Conservation (phyloP, 495 filamentous ascomycete species). For the Melanomma pulvis-pyrius region DNA sequence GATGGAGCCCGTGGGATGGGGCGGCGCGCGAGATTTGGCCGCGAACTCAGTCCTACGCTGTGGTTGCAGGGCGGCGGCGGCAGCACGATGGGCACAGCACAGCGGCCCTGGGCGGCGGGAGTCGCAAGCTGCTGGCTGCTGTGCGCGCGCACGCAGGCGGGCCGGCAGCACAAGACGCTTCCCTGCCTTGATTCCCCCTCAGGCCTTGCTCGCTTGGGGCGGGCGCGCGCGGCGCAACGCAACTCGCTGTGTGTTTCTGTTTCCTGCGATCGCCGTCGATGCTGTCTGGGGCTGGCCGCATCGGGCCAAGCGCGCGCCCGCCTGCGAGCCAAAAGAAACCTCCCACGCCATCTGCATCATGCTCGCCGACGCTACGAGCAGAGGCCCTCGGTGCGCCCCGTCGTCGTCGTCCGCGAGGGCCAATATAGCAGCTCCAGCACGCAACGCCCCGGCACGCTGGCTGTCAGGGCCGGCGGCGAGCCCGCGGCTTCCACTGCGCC, state of each 20-base stretch:
- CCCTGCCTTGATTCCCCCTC: too few species aligned
- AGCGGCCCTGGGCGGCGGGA: neutral
- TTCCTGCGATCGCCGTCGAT: neutral
- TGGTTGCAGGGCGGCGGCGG: too few species aligned
- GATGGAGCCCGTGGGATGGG: neutral
- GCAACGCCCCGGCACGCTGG: neutral
- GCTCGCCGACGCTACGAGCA: neutral
- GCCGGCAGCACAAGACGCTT: neutral
- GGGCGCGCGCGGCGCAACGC: neutral
- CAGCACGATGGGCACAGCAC: too few species aligned
- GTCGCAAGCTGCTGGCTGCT: too few species aligned
- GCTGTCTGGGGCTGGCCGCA: neutral
- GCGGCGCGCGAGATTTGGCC: neutral
- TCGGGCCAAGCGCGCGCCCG: neutral
- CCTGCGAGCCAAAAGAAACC: neutral
- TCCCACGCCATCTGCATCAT: neutral
- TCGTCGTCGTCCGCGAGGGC: neutral
- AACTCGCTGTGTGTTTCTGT: neutral
- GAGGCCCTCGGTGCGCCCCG: neutral
- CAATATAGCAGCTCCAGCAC: neutral
- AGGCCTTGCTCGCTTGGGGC: too few species aligned
- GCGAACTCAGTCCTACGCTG: neutral
- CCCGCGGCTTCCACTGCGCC: neutral
- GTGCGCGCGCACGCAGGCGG: too few species aligned
- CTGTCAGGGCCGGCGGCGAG: neutral